A percentile compares a stretch with the other conserved stretches of the same genome.
phyloP scores from a whole-genome alignment of 306 rosid genomes.

The Hippophae rhamnoides region DNA sequence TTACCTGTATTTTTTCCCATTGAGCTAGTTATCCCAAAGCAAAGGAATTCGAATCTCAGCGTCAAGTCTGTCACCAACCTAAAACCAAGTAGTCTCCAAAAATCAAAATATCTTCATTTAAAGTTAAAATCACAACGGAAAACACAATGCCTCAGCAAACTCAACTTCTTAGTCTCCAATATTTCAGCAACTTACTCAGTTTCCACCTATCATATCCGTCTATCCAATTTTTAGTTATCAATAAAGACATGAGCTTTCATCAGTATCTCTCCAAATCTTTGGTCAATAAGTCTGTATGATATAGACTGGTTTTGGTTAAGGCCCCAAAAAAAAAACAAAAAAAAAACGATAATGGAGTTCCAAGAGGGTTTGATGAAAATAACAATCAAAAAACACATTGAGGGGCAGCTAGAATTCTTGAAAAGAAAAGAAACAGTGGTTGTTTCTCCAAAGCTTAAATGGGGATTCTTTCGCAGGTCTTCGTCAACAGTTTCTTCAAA shows the following conservation, averaged over 20 bases:
- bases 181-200: neutral
- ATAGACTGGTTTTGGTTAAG: neutral
- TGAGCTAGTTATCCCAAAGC: conserved; percentile 24
- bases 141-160: neutral
- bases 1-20: conserved; percentile 4
- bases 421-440: conserved; percentile 11
- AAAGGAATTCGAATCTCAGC: conserved; percentile 28
- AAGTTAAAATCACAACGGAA: too few relatives aligned
- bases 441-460: conserved; percentile 33
- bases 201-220: neutral
- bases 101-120: neutral
- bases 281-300: neutral
- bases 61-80: conserved; percentile 4
- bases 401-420: conserved; percentile 17
- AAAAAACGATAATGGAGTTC: conserved; percentile 40
- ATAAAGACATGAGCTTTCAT: conserved; percentile 15
- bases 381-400: conserved; percentile 19
- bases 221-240: neutral
- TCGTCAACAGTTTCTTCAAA: conserved; percentile 21
- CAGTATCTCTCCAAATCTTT: conserved; percentile 10
- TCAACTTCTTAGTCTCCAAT: too few relatives aligned
- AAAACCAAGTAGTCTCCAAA: neutral
- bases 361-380: conserved; percentile 40
- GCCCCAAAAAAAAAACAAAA: too few relatives aligned
- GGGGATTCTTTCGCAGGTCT: conserved; percentile 50